Evolutionary conservation across 441 rosid species (phyloP), one percentile per base, ranked within the genome.

Genomic region (Hypseocharis bilobata): DNA sequence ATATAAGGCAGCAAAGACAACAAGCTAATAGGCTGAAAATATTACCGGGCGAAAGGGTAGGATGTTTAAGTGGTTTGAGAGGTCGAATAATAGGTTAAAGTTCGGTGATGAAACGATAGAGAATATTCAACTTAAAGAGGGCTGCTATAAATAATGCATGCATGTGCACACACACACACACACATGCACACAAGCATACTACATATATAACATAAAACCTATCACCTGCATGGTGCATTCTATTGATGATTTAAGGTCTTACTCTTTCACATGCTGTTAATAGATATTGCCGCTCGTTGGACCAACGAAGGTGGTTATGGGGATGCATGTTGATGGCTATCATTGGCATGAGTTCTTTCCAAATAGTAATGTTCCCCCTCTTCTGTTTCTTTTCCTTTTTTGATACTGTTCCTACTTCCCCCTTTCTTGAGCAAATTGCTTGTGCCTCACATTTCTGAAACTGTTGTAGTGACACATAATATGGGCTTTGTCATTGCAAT

Each of bases 271-370:
- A 47, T 68, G 74, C 44, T 72, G 23, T 74, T 65, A 51, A 58
- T 70, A 94, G 97, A 94, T 94, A 79, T 65, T 80, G 74, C 99
- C 99, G 45, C 80, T 94, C 27, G 77, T 94, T 69, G 76, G 27
- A 34, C 99, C 96, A 32, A 91, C 98, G 16, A 86, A 83, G 81
- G 42, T 77, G 66, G 91, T 94, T 64, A 76, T 91, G 98, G 66
- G 70, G 55, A 66, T 91, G 83, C 86, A 63, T 56, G 76, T 78
- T 32, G 80, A 66, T 68, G 77, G 83, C 70, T 91, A 89, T 73
- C 77, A 83, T 67, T 89, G 99, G 97, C 96, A 87, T 26, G 96
- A 94, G 66, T 83, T 94, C 80, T 89, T 91, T 75, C 93, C 91
- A 6, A 75, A 89, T 51, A 84, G 96, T 94, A 89, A 67, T 58